phyloP scores from a whole-genome alignment of 2,329 filamentous ascomycete genomes.

The Thielaviopsis punctulata region DNA sequence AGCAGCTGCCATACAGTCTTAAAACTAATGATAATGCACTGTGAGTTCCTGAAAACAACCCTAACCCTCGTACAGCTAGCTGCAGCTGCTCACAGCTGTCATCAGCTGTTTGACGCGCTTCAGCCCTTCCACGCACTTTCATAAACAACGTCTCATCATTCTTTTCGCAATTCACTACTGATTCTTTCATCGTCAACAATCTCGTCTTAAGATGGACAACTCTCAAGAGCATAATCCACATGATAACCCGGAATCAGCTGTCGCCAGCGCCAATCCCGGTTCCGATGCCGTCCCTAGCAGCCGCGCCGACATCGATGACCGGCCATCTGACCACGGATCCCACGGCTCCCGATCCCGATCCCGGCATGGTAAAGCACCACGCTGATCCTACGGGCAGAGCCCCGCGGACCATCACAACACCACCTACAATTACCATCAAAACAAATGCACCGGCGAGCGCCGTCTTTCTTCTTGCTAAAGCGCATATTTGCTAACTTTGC shows the following conservation, averaged over 20 bases:
- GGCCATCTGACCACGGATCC: conserved; percentile 11
- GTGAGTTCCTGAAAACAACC: neutral
- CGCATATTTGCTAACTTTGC: conserved; percentile 25
- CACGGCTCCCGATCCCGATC: conserved; percentile 22
- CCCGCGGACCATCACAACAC: neutral
- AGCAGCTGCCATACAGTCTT: neutral
- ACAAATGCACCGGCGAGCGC: neutral
- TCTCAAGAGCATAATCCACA: neutral
- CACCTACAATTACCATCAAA: neutral
- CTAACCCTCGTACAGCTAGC: neutral
- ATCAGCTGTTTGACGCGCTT: neutral
- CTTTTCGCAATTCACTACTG: neutral
- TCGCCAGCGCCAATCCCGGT: neutral
- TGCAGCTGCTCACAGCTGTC: neutral
- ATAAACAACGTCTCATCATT: neutral
- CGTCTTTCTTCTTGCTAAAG: conserved; percentile 8
- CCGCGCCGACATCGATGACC: neutral
- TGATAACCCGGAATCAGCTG: neutral
- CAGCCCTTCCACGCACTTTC: neutral
- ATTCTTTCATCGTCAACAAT: neutral
- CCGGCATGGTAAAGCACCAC: conserved; percentile 30
- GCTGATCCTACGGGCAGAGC: conserved; percentile 12
- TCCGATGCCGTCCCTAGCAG: neutral
- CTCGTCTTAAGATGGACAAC: neutral
- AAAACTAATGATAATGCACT: neutral